A percentile compares a stretch with the other conserved stretches of the same genome.
Evolutionary conservation across 108 stramenopile species (phyloP).

Genomic region (Ochromonas danica): DNA sequence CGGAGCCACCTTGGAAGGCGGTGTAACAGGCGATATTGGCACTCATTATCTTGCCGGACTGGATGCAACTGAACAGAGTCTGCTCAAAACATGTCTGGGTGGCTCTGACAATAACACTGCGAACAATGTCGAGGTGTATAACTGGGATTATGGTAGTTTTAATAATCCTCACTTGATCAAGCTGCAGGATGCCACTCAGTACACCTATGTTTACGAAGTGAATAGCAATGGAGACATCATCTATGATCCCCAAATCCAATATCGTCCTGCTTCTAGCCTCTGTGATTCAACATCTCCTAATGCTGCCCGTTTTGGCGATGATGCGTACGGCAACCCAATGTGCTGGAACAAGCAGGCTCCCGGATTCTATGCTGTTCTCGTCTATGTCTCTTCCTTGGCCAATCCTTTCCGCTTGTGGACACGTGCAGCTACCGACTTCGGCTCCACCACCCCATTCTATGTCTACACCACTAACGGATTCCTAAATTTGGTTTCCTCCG

Average conservation of each 20-base stretch:
- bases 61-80: neutral
- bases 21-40: neutral
- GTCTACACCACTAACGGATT: constrained; percentile 18
- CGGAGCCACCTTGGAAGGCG: too few relatives aligned
- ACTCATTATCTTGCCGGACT: constrained; percentile 9
- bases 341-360: neutral
- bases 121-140: neutral
- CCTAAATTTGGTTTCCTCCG: neutral
- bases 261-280: neutral
- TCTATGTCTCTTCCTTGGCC: neutral
- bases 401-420: neutral
- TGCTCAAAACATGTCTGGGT: neutral
- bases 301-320: too few relatives aligned
- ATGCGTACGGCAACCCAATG: neutral
- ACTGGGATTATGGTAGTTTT: constrained; percentile 11
- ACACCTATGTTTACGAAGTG: neutral
- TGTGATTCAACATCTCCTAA: neutral
- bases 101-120: neutral
- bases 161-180: constrained; percentile 27
- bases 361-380: neutral
- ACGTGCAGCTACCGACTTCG: neutral
- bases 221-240: neutral
- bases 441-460: constrained; percentile 1
- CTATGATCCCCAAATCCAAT: neutral
- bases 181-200: constrained; percentile 22